These are phyloP conservation scores for Nitzschia putrida DNA, from an alignment of 108 stramenopile genomes.

Conservation along the genomic window DNA sequence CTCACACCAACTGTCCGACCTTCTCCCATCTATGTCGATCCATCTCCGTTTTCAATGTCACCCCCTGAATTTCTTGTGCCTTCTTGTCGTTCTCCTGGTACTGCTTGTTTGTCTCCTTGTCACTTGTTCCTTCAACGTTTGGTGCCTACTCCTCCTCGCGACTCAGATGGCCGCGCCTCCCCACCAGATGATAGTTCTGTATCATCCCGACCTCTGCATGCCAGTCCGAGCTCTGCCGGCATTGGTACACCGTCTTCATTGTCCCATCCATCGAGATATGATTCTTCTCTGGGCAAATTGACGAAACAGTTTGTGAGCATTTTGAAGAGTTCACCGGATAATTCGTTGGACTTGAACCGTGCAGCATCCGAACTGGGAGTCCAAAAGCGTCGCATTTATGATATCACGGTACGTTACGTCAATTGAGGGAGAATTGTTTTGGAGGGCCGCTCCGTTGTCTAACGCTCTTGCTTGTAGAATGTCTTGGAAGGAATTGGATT, in stretches of 20 bases:
- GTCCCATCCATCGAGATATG: conserved; percentile 59
- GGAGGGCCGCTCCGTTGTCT: neutral
- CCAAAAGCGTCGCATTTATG: conserved; percentile 93
- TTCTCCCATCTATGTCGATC: conserved; percentile 4
- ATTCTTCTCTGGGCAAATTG: conserved; percentile 87
- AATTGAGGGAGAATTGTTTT: neutral
- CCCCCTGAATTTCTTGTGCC: neutral
- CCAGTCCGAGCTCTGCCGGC: conserved; percentile 20
- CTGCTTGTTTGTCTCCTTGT: conserved; percentile 15
- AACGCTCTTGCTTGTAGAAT: conserved; percentile 46
- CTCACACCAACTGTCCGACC: neutral
- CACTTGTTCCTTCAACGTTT: conserved; percentile 12
- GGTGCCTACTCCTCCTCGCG: conserved; percentile 29
- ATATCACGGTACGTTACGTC: conserved; percentile 68
- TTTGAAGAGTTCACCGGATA: conserved; percentile 51
- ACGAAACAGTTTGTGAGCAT: conserved; percentile 90
- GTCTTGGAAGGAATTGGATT: conserved; percentile 93
- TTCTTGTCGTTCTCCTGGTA: conserved; percentile 14
- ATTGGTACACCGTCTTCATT: conserved; percentile 42
- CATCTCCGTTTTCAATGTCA: neutral
- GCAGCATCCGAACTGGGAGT: conserved; percentile 84
- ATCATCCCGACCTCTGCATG: conserved; percentile 8
- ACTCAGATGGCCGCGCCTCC: conserved; percentile 19
- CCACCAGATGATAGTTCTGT: conserved; percentile 14
- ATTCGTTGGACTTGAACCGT: conserved; percentile 86